phyloP scores from a whole-genome alignment of 345 rosid genomes.

The Microthlaspi erraticum region DNA sequence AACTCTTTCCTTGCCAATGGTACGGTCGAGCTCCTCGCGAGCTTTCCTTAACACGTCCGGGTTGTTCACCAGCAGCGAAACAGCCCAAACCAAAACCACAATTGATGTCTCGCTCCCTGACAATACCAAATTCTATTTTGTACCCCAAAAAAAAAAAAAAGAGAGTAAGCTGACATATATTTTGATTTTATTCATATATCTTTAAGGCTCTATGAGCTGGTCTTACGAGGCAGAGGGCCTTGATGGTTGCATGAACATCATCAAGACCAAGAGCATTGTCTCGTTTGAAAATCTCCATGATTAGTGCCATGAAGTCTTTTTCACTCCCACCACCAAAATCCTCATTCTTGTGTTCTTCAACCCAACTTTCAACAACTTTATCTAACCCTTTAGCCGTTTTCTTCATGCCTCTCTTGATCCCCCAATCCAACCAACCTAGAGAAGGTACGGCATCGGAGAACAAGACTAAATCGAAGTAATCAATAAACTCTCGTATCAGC shows the following conservation, averaged over 20 bases:
- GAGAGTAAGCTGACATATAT: too few relatives aligned
- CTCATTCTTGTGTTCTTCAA: neutral
- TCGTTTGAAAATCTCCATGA: neutral
- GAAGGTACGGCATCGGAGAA: conserved; percentile 48
- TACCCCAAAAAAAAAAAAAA: neutral
- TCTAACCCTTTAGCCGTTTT: conserved; percentile 41
- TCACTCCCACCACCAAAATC: neutral
- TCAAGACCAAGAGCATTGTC: too few relatives aligned
- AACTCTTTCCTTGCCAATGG: neutral
- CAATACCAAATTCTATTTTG: neutral
- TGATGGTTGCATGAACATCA: neutral
- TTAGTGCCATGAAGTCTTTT: neutral
- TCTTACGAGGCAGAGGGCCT: too few relatives aligned
- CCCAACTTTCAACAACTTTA: too few relatives aligned
- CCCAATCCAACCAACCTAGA: conserved; percentile 51
- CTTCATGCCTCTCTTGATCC: conserved; percentile 45
- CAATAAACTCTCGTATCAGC: conserved; percentile 27
- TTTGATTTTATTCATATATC: too few relatives aligned
- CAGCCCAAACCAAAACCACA: neutral
- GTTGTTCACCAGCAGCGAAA: neutral
- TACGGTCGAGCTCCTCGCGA: neutral
- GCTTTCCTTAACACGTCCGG: neutral
- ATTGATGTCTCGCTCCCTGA: neutral
- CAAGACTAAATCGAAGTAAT: conserved; percentile 41
- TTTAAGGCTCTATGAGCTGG: too few relatives aligned